Base-by-base conservation (phyloP, 2,329 filamentous ascomycete genomes). In the Seiridium unicorne region DNA sequence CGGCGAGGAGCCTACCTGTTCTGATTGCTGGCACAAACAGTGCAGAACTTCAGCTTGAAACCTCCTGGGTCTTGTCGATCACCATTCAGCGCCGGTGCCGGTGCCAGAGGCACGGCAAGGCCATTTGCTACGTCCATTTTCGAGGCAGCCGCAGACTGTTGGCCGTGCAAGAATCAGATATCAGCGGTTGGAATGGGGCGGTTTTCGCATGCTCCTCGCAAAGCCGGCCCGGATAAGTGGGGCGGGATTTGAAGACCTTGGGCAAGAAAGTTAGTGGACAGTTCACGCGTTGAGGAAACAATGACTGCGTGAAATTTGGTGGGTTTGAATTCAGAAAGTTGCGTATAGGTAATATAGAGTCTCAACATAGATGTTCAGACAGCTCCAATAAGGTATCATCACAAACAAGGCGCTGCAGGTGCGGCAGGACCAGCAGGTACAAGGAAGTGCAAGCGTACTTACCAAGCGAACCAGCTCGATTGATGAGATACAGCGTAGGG, bases 1-100 rank as follows among this genome's bases (percentile, higher is more conserved):
- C 18, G 18, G 18, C 18, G 18, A 26, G 18, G 18, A 10, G 70
- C 82, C 64, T 81, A 96, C 87, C 95, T 88, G 72, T 99, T 99
- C 76, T 99, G 93, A 70, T 99, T 99, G 70, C 93, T 97, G 6
- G 95, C 95, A 77, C 95, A 99, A n/a, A 99, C 94, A 3, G 95
- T 98, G 81, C 93, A 97, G 77, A 98, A 97, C 72, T 91, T 96
- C 63, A 99, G 84, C 77, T 95, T 97, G 83, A 89, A 97, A 57
- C 83, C 85, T n/a, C 79, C 79, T 34, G 80, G 76, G 18, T 81
- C 80, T 48, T 84, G 80, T 11, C 79, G 75, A 34, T 79, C 76
- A 58, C 78, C 78, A 60, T 82, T 81, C 59, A 76, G 63, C 26
- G 69, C 63, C 3, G 72, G 61, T 36, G 70, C 63, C 35, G 76